A percentile compares a stretch with the other conserved stretches of the same genome.
Conservation (phyloP, 176 grass and related monocot species). For the Triticum timopheevii region DNA sequence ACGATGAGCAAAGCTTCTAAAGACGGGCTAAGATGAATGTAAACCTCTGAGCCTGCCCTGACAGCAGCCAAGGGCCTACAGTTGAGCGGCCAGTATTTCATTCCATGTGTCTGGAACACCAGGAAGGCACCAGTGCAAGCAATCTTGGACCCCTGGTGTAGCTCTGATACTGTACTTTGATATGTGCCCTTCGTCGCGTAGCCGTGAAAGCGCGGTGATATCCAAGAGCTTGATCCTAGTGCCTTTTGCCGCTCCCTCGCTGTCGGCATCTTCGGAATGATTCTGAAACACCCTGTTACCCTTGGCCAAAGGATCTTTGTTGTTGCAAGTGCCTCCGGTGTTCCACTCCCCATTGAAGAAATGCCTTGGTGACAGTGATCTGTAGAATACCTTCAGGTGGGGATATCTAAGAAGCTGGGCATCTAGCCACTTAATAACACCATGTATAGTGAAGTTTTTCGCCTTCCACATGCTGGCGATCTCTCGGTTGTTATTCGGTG, state of each 20-base stretch:
- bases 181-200: conserved; percentile 57
- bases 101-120: conserved; percentile 68
- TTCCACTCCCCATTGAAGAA: conserved; percentile 59
- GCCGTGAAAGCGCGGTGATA: conserved; percentile 43
- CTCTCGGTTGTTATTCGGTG: conserved; percentile 17
- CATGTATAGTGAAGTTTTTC: conserved; percentile 42
- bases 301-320: conserved; percentile 6
- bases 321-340: conserved; percentile 52
- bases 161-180: conserved; percentile 46
- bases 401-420: conserved; percentile 28
- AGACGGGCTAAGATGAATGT: neutral
- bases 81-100: conserved; percentile 50
- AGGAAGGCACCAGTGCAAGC: conserved; percentile 59
- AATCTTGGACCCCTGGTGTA: conserved; percentile 39
- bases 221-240: conserved; percentile 50
- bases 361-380: conserved; percentile 58
- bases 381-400: conserved; percentile 43
- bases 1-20: neutral
- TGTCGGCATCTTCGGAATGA: conserved; percentile 25
- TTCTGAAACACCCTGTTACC: conserved; percentile 30
- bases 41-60: neutral
- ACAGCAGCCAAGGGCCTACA: conserved; percentile 16
- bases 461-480: conserved; percentile 30
- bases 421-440: conserved; percentile 45
- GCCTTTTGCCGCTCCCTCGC: conserved; percentile 24